Conservation (phyloP, 1,139 yeast species). For the Yamadazyma dushanensis region DNA sequence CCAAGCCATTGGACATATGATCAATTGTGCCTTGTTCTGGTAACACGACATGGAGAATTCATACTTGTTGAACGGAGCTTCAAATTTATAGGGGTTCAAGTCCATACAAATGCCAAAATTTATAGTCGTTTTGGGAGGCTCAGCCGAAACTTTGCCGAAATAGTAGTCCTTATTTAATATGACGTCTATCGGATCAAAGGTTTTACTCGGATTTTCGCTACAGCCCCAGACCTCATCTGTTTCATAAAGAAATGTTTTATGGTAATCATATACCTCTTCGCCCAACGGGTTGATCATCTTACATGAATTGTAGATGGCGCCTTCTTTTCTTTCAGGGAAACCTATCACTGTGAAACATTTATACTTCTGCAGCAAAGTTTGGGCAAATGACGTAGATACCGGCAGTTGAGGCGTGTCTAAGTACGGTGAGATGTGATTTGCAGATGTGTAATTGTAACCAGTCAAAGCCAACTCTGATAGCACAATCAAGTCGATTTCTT, state of each 20-base stretch:
- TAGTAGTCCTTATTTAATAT: slow-evolving; percentile 32
- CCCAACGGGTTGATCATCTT: slow-evolving; percentile 64
- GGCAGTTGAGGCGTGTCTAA: slow-evolving; percentile 36
- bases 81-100: slow-evolving; percentile 80
- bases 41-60: slow-evolving; percentile 67
- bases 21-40: slow-evolving; percentile 48
- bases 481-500: slow-evolving; percentile 58
- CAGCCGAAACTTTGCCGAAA: slow-evolving; percentile 3
- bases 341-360: slow-evolving; percentile 77
- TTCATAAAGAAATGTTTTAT: slow-evolving; percentile 76
- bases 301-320: slow-evolving; percentile 67
- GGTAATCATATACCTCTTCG: slow-evolving; percentile 59
- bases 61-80: slow-evolving; percentile 71
- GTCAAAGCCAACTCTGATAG: slow-evolving; percentile 86
- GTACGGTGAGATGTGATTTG: slow-evolving; percentile 57
- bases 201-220: slow-evolving; percentile 57
- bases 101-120: slow-evolving; percentile 95
- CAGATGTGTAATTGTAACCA: slow-evolving; percentile 69
- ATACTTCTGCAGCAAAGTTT: slow-evolving; percentile 46
- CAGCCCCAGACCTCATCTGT: slow-evolving; percentile 87
- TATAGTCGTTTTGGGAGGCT: slow-evolving; percentile 22
- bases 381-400: slow-evolving; percentile 58
- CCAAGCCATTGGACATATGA: slow-evolving; percentile 91
- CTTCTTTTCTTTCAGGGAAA: slow-evolving; percentile 61
- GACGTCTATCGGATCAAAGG: slow-evolving; percentile 46